Evolutionary conservation across 108 stramenopile species (phyloP), one percentile per base, ranked within the genome.

Genomic region (Discostella stelligeroides): DNA sequence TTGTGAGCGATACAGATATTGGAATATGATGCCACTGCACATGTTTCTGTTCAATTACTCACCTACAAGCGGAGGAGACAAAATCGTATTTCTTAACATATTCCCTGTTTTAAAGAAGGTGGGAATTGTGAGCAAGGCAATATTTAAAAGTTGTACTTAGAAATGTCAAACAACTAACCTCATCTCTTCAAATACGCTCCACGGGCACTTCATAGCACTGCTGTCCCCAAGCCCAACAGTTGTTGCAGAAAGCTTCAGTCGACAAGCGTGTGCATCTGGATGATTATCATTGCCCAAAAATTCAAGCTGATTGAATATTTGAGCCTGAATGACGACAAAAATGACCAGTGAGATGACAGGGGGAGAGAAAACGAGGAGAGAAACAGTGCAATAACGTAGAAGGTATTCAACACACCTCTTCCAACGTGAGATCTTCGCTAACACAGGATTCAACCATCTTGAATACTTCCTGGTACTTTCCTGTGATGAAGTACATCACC

Each of bases 371-470:
- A 17, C 54, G 56, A 28, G n/a, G 15, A 34, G 17, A 18, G 15
- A 29, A 68, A 13, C 11, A 28, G 6, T 66, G 34, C 14, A 85
- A 41, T 37, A 39, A 41, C 1, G 75, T 63, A 55, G 0, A 4
- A 15, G n/a, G n/a, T 4, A 37, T 42, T 82, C 38, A 60, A 77
- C 75, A 64, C 72, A 79, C 91, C 78, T 98, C 99, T 82, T 98
- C 97, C 15, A 86, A 80, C 23, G 81, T 88, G 7, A 98, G 84
- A 42, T 95, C 89, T 65, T 99, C 99, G 64, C 92, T 96, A 34
- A 98, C 98, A 72, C 99, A 99, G 45, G 91, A 88, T 47, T 97
- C 97, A 17, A 98, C 94, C 93, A 98, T 95, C 62, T 92, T 88
- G 72, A 87, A 98, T 6, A 96, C 98, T 62, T 97, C 88, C 37